phyloP scores from a whole-genome alignment of 164 flowering plant species.

The Vitis riparia region DNA sequence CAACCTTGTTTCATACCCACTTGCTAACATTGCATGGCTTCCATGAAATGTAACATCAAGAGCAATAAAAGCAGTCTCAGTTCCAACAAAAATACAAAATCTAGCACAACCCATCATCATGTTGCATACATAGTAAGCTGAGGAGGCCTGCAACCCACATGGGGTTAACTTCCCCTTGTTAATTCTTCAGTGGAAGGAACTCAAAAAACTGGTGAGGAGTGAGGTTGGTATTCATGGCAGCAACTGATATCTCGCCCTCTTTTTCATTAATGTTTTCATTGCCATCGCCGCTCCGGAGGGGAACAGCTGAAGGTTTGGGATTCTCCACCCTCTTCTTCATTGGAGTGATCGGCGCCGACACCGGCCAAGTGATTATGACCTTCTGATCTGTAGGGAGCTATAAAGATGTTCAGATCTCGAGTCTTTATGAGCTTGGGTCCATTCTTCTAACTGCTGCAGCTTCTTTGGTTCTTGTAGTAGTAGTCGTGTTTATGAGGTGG shows the following conservation, averaged over 20 bases:
- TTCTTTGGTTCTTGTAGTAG: conserved; percentile 2
- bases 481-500: conserved; percentile 22
- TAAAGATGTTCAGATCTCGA: conserved; percentile 21
- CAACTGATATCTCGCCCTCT: conserved; percentile 11
- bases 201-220: conserved; percentile 55
- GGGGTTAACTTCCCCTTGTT: conserved; percentile 9
- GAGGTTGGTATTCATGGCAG: conserved; percentile 16
- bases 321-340: conserved; percentile 14
- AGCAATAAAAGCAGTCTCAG: conserved; percentile 17
- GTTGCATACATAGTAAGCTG: conserved; percentile 10
- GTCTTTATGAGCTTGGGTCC: conserved; percentile 14
- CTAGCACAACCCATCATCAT: conserved; percentile 9
- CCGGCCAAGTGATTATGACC: neutral
- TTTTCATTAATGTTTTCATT: conserved; percentile 7
- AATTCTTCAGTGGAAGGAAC: conserved; percentile 70
- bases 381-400: conserved; percentile 10
- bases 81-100: conserved; percentile 25
- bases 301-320: conserved; percentile 69
- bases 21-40: conserved; percentile 15
- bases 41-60: conserved; percentile 27
- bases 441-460: neutral
- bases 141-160: neutral
- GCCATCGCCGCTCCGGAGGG: conserved; percentile 31
- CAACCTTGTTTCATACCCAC: conserved; percentile 23
- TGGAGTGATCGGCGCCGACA: neutral